Evolutionary conservation across 192 early-diverging fungal genomes (phyloP), one percentile per base, ranked within the genome.

Genomic region (Dimargaris cristalligena): DNA sequence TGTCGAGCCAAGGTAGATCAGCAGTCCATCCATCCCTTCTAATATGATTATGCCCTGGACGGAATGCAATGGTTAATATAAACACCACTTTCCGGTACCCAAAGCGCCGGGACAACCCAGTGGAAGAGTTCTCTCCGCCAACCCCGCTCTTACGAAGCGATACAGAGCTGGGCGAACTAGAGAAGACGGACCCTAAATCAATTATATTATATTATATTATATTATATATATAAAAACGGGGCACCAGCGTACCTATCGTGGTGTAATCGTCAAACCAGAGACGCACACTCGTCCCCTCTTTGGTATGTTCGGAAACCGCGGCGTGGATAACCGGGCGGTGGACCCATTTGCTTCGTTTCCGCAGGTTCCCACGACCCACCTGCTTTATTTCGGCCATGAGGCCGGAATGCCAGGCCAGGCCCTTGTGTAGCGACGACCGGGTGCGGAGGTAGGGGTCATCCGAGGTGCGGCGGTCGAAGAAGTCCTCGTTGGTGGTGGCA

Each of bases 181-280:
- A n/a, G n/a, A n/a, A n/a, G n/a, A n/a, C n/a, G n/a, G n/a, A n/a
- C n/a, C n/a, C n/a, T n/a, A n/a, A n/a, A n/a, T n/a, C n/a, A n/a
- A n/a, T n/a, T n/a, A n/a, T n/a, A n/a, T n/a, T n/a, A n/a, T n/a
- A n/a, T n/a, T n/a, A n/a, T n/a, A n/a, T n/a, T n/a, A n/a, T n/a
- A n/a, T n/a, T n/a, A n/a, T n/a, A n/a, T n/a, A 44, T 44, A 44
- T 18, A 9, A 44, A 18, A 44, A 18, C 41, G 9, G 41, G 41
- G 41, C 18, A 18, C 41, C 8, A 44, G 41, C 65, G 63, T 76
- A 72, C 77, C 76, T 16, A 78, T 78, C 22, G 67, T 74, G 18
- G 79, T 75, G 48, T 80, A 80, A 55, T 77, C 75, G 58, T 81
- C 72, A 52, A 71, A 72, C 69, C 77, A 78, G 14, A 82, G 66